Evolutionary conservation across 345 rosid species (phyloP).

Genomic region (Pistacia integerrima): DNA sequence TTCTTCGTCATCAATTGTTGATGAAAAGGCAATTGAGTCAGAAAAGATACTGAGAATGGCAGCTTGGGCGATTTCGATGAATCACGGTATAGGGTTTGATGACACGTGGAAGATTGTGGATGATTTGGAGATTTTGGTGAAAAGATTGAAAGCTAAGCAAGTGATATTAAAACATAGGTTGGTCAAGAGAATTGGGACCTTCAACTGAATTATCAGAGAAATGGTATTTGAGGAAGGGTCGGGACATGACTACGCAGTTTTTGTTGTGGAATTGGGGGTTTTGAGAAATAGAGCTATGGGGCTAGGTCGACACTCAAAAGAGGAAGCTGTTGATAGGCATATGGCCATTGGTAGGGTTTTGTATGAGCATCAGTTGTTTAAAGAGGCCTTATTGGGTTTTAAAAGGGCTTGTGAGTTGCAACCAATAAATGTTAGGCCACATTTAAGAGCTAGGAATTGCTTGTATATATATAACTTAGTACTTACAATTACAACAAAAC

Average conservation of each 20-base stretch:
- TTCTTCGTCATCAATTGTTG: constrained; percentile 77
- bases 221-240: constrained; percentile 87
- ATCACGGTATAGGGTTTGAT: constrained; percentile 92
- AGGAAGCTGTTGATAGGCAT: constrained; percentile 98
- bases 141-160: constrained; percentile 84
- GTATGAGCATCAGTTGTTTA: constrained; percentile 83
- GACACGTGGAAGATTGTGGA: constrained; percentile 97
- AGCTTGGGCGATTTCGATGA: constrained; percentile 96
- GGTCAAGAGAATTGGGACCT: constrained; percentile 94
- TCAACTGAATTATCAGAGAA: constrained; percentile 77
- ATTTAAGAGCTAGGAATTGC: constrained; percentile 90
- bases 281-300: constrained; percentile 81
- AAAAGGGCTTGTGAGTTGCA: constrained; percentile 62
- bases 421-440: constrained; percentile 89
- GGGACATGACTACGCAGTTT: constrained; percentile 67
- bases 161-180: constrained; percentile 94
- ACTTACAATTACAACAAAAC: too few species aligned
- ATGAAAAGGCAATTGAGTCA: constrained; percentile 68
- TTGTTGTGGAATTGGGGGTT: constrained; percentile 80
- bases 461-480: background rate
- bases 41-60: constrained; percentile 94
- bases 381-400: constrained; percentile 48
- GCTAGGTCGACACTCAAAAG: constrained; percentile 66
- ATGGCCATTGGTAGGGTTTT: constrained; percentile 92
- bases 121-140: constrained; percentile 89